A percentile compares a stretch with the other conserved stretches of the same genome.
Conservation (phyloP, 2,329 filamentous ascomycete species). For the Aspergillus neotritici region DNA sequence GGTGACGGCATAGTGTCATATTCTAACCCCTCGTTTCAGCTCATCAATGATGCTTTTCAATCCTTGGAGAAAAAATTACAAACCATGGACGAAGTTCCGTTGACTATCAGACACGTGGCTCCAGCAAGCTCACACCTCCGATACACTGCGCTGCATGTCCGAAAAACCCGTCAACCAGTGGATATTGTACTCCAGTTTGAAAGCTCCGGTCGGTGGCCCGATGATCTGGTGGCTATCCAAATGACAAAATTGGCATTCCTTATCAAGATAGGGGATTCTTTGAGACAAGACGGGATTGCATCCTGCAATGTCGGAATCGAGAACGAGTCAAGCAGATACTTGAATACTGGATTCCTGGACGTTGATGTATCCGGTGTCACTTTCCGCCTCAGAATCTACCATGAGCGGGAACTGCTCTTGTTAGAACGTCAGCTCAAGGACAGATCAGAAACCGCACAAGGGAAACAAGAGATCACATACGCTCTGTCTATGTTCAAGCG, state of each 20-base stretch:
- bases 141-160: slow-evolving; percentile 52
- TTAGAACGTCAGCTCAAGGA: slow-evolving; percentile 74
- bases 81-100: slow-evolving; percentile 71
- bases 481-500: slow-evolving; percentile 67
- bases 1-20: slow-evolving; percentile 40
- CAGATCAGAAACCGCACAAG: slow-evolving; percentile 59
- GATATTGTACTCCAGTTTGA: slow-evolving; percentile 87
- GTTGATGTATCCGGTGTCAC: slow-evolving; percentile 64
- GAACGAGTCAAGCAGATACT: slow-evolving; percentile 60
- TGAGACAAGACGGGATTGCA: slow-evolving; percentile 57
- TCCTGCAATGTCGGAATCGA: slow-evolving; percentile 75
- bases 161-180: slow-evolving; percentile 48
- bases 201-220: slow-evolving; percentile 87
- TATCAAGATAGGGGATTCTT: slow-evolving; percentile 63
- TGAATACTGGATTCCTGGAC: slow-evolving; percentile 79
- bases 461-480: slow-evolving; percentile 63
- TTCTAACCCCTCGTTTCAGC: slow-evolving; percentile 54
- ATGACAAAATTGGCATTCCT: slow-evolving; percentile 88
- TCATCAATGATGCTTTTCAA: slow-evolving; percentile 63
- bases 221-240: slow-evolving; percentile 85
- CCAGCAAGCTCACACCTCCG: slow-evolving; percentile 67
- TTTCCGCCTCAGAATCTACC: slow-evolving; percentile 82
- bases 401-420: slow-evolving; percentile 77
- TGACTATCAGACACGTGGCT: slow-evolving; percentile 77
- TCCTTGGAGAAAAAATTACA: slow-evolving; percentile 72